phyloP scores from a whole-genome alignment of 2,329 filamentous ascomycete genomes.

The Fusarium poae region DNA sequence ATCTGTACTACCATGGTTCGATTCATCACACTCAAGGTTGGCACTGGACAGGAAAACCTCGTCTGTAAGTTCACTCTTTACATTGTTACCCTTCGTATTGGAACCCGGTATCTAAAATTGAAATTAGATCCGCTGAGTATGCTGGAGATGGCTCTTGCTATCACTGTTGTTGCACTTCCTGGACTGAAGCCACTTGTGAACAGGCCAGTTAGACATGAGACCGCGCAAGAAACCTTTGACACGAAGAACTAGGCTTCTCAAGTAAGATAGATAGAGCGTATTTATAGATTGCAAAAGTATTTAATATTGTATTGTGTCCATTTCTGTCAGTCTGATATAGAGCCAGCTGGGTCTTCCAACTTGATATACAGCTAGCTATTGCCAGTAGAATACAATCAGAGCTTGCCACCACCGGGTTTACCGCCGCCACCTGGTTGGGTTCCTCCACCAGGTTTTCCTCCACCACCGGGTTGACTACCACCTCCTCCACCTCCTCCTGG shows the following conservation, averaged over 20 bases:
- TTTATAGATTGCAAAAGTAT: no score
- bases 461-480: no score
- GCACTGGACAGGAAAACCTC: constrained; percentile 42
- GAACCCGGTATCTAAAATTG: neutral
- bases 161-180: constrained; percentile 40
- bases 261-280: no score
- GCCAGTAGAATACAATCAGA: no score
- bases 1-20: constrained; percentile 39
- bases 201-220: constrained; percentile 22
- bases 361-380: no score
- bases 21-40: constrained; percentile 36
- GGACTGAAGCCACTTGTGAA: constrained; percentile 38
- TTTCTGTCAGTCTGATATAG: no score
- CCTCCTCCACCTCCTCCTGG: no score
- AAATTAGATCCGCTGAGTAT: constrained; percentile 40
- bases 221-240: constrained; percentile 14
- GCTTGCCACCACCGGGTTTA: no score
- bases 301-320: no score
- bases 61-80: constrained; percentile 31
- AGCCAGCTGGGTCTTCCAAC: no score
- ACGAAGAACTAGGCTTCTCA: constrained; percentile 12
- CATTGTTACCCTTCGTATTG: fast-evolving
- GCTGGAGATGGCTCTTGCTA: constrained; percentile 39
- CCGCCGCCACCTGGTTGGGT: no score
- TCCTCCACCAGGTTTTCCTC: no score